Base-by-base conservation (phyloP, 768 basidiomycete genomes). In the Russula dissimulans region DNA sequence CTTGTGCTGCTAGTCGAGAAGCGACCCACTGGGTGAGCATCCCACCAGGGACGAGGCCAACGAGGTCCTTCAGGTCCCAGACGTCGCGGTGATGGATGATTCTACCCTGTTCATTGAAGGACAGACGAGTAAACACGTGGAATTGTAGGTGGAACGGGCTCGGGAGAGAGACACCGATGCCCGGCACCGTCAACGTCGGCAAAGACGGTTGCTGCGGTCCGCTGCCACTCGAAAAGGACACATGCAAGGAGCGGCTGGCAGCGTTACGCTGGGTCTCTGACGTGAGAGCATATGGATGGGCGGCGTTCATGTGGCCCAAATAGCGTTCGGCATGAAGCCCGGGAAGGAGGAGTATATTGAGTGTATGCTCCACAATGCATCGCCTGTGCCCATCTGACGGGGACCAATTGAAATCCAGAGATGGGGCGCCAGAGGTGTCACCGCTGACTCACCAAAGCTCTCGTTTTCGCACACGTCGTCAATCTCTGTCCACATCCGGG, bases 21-120 rank as follows among this genome's bases (percentile, higher is more conserved):
- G 78, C 77, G 51, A 90, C 75, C 87, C 87, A 91, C 62, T 87
- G 82, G 1, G 80, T 79, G 46, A 85, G 71, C 9, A 81, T 78
- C 61, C 82, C 78, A 4, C 88, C 87, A 4, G 89, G 89, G 9
- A 89, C 69, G 43, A 90, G 79, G 41, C 84, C 83, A 67, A 89
- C 75, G 59, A 91, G 75, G 68, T 92, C 90, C 69, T 85, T 82
- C 45, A 89, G 76, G 65, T 91, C 88, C 87, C 87, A 91, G 42
- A 87, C 77, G 67, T 91, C 90, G 32, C 87, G 80, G 69, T 93
- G 90, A 66, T 84, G 80, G 4, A 87, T 85, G 62, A 92, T 84
- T 60, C 79, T 81, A n/a, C 86, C 87, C 67, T 85, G 84, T 66
- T 91, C 89, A 71, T 91, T 91, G 72, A 92, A 89, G 36, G 81